Evolutionary conservation across 192 early-diverging fungal genomes (phyloP).

Genomic region (Linnemannia schmuckeri): DNA sequence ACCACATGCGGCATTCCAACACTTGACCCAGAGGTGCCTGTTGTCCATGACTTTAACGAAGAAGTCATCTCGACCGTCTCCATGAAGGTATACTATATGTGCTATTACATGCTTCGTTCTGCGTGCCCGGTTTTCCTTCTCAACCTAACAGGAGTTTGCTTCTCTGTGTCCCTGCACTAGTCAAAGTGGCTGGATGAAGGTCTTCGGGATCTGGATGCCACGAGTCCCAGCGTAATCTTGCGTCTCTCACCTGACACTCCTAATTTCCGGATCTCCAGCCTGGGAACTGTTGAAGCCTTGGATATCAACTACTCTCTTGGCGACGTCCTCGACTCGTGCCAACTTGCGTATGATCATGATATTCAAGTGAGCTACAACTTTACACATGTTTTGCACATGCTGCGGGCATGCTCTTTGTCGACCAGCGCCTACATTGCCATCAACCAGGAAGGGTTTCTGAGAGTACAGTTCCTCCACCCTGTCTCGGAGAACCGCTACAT

Average conservation of each 20-base stretch:
- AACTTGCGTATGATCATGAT: slow-evolving; percentile 16
- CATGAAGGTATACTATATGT: slow-evolving; percentile 34
- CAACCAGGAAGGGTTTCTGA: slow-evolving; percentile 41
- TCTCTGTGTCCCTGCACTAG: not conserved
- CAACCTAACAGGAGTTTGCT: not conserved
- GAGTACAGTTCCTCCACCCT: slow-evolving; percentile 45
- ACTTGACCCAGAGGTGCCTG: slow-evolving; percentile 36
- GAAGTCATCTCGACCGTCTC: slow-evolving; percentile 33
- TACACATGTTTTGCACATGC: slow-evolving; percentile 35
- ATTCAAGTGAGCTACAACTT: slow-evolving; percentile 50
- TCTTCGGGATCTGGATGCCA: slow-evolving; percentile 44
- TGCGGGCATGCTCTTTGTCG: slow-evolving; percentile 33
- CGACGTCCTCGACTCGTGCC: slow-evolving; percentile 44
- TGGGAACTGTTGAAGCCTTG: slow-evolving; percentile 49
- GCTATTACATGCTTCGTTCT: not conserved
- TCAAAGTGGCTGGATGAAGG: slow-evolving; percentile 52
- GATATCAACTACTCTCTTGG: slow-evolving; percentile 55
- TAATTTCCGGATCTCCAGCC: slow-evolving; percentile 45
- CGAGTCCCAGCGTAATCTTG: slow-evolving; percentile 43
- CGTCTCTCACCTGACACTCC: slow-evolving; percentile 47
- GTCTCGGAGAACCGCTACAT: slow-evolving; percentile 28
- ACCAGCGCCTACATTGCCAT: slow-evolving; percentile 32
- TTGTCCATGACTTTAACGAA: slow-evolving; percentile 41
- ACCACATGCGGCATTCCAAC: slow-evolving; percentile 48
- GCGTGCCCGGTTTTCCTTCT: too few relatives aligned